phyloP scores from a whole-genome alignment of 2,329 filamentous ascomycete genomes.

The Aurifilum marmelostoma region DNA sequence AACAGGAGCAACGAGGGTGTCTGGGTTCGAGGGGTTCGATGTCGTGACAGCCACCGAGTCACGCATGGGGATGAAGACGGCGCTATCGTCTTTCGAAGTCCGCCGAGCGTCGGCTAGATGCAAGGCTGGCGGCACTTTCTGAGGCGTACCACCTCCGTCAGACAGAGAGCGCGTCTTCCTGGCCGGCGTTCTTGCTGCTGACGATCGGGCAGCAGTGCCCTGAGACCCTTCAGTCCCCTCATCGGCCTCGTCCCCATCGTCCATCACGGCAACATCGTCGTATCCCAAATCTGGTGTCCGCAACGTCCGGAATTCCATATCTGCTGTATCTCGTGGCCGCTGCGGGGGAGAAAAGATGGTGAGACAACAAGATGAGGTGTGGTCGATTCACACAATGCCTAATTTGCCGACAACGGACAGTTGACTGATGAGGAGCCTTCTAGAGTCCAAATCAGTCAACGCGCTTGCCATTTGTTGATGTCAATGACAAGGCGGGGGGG shows the following conservation, averaged over 20 bases:
- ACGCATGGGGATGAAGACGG: constrained; percentile 43
- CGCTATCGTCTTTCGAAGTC: constrained; percentile 69
- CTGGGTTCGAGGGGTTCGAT: constrained; percentile 36
- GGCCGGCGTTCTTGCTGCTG: constrained; percentile 43
- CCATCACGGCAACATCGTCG: constrained; percentile 32
- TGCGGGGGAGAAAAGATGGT: not conserved
- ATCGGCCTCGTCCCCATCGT: constrained; percentile 28
- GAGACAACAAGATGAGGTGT: not conserved
- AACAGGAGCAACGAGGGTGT: constrained; percentile 50
- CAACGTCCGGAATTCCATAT: constrained; percentile 24
- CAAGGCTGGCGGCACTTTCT: constrained; percentile 61
- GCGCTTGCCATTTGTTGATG: not conserved
- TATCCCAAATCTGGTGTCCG: constrained; percentile 31
- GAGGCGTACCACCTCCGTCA: constrained; percentile 62
- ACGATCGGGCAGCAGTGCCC: not conserved
- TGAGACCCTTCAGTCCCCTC: constrained; percentile 1
- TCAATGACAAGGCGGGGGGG: not conserved
- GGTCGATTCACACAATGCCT: not conserved
- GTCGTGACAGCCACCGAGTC: constrained; percentile 34
- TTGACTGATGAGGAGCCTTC: not conserved
- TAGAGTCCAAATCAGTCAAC: not conserved
- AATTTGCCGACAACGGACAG: not conserved
- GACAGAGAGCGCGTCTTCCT: constrained; percentile 66
- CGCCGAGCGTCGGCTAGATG: constrained; percentile 56
- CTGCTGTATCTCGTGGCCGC: not conserved